phyloP scores from a whole-genome alignment of 208 protist genomes.

The Trypanosoma scelopori region DNA sequence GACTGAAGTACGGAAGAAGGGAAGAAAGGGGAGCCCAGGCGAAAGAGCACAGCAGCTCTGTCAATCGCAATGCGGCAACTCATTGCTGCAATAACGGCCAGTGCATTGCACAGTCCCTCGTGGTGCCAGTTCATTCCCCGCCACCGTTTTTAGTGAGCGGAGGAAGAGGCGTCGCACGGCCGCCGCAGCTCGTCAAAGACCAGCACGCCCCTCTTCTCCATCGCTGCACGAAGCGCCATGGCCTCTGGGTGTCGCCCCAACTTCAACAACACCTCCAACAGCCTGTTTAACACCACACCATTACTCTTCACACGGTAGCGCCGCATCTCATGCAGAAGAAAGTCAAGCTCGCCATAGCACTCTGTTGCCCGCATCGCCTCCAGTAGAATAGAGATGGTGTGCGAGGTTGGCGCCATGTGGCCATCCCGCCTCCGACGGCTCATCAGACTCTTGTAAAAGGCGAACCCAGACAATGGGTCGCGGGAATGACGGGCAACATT shows the following conservation, averaged over 20 bases:
- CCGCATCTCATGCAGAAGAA: conserved; percentile 66
- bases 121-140: background rate
- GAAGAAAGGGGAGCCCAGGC: background rate
- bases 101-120: no score
- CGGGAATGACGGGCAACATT: conserved; percentile 53
- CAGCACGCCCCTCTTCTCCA: conserved; percentile 30
- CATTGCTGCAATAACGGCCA: no score
- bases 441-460: conserved; percentile 57
- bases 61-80: no score
- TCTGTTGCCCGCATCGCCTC: conserved; percentile 41
- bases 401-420: conserved; percentile 35
- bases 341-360: conserved; percentile 42
- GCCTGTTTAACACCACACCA: conserved; percentile 51
- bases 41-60: no score
- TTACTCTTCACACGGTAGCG: conserved; percentile 52
- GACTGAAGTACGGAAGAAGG: background rate
- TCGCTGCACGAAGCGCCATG: conserved; percentile 21
- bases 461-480: conserved; percentile 66
- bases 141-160: background rate
- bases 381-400: conserved; percentile 71
- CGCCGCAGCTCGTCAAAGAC: conserved; percentile 50
- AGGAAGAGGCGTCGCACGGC: background rate
- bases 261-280: conserved; percentile 34
- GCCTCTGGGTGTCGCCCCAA: conserved; percentile 23
- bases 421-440: background rate